Evolutionary conservation across 2,329 filamentous ascomycete species (phyloP), one percentile per base, ranked within the genome.

Genomic region (Aspergillus bombycis): DNA sequence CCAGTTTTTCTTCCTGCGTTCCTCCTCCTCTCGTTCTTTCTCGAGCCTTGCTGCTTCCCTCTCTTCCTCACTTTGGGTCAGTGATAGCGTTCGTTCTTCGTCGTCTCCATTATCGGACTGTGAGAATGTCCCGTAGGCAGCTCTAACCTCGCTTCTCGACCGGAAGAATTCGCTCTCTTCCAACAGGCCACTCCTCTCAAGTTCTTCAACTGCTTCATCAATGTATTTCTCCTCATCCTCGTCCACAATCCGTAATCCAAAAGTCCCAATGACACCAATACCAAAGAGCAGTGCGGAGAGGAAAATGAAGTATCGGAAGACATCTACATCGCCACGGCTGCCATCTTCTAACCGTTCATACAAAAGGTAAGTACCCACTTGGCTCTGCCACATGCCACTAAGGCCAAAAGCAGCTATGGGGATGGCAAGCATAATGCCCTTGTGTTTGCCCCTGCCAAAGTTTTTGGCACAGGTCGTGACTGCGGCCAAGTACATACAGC

Each of bases 391-490:
- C 91, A 99, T 94, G 55, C 94, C 93, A 74, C 94, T 97, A 62
- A 99, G 79, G 0, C 95, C 95, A 75, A 97, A 97, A 8, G 92
- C 90, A 0, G 95, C 93, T 75, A 98, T 97, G 1, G 95, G 95
- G 64, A 92, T 85, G 1, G 94, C 94, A 61, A 99, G 84, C 64
- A 96, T 94, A 57, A 99, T 81, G 0, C 95, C 95, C 72, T 94
- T 91, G 73, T 96, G 90, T 73, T 90, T 91, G 4, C 93, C 93
- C 65, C 91, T 89, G 56, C 94, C 94, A 79, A 98, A 99, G 80
- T 98, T 99, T 87, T 99, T 99, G 41, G 95, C 95, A 74, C 93
- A 97, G 0, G 94, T 96, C 8, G 94, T 94, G n/a, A 99, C 90
- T 2, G 93, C 90, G 57, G 89, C 87, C 61, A 98, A 84, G 77